Evolutionary conservation across 768 basidiomycete genomes (phyloP), one percentile per base, ranked within the genome.

Genomic region (Mycena albidolilacea): DNA sequence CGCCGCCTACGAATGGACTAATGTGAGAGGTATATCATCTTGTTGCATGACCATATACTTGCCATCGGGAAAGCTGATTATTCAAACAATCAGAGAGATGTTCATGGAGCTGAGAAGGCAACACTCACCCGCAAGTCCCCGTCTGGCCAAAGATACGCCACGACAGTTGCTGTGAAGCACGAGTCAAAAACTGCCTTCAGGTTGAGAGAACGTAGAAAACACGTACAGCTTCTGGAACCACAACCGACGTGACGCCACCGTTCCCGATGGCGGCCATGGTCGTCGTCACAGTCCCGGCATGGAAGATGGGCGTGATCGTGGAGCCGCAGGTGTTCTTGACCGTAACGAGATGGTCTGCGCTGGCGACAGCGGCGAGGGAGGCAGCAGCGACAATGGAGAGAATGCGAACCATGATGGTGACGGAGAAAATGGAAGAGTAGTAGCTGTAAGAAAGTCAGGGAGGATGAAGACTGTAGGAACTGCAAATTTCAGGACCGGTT

Each of bases 71-170:
- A 48, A 19, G 46, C 54, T 55, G 23, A 55, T 55, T 12, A 55
- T 55, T 55, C 54, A 55, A 55, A 30, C 54, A 55, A 55, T 55
- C 54, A 55, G 54, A 55, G 23, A 55, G 54, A 12, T 55, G 15
- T 55, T 35, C 54, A 55, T 55, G 15, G 30, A 23, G 23, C 54
- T 55, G 54, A 35, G 54, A 55, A 55, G 54, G 23, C 54, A 55
- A 55, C 0, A 55, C 54, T 35, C 54, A 55, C 50, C 50, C 50
- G 50, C 50, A 52, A 52, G 50, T 52, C 50, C 50, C 50, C 23
- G 54, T 30, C 54, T 23, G 23, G 54, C 23, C 54, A 55, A 30
- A 55, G 54, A 55, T 55, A 35, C 54, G 46, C 46, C 46, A 48
- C 46, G 46, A 48, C 46, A 48, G 15, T 48, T 48, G 46, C 46